Base-by-base conservation (phyloP, 208 protist genomes). In the Polymyxa betae region DNA sequence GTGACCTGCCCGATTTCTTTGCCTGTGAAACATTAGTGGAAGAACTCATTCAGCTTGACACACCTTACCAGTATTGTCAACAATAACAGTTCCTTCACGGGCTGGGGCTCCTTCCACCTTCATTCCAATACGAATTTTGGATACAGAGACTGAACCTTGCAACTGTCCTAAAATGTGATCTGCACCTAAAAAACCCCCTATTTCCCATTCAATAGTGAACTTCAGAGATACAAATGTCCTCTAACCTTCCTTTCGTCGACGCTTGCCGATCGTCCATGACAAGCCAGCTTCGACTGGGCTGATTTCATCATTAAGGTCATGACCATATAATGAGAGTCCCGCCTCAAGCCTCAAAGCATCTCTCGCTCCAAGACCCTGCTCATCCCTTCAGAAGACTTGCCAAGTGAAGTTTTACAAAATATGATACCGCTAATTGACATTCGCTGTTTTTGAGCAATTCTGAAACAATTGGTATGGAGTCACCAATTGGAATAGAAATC, bases 311-410 rank as follows among this genome's bases (percentile, higher is more conserved):
- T 95, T 94, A 29, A 99, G 95, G 92, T 99, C 98, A 91, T 99
- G 95, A 88, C 98, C 98, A 93, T 99, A 99, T 0, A 99, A 95
- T 94, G 97, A 99, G 1, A 99, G 93, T 12, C 98, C 98, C 1
- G 97, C 97, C 95, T 99, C 98, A 0, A 99, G 94, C 46, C 98
- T 93, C 0, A 99, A 95, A 54, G 96, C 96, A 94, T 99, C 97
- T 32, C 98, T 94, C 0, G 97, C 95, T 44, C 96, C 98, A 0
- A 99, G 95, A 54, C 98, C 98, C 46, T 96, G 95, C 10, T 90
- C 10, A 90, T 10, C 10, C 12, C 68, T 89, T 60, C 87, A 68
- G 32, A 89, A 20, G 10, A 16, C 10, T 72, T 1, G 5, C 43
- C 5, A 89, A 20, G 43, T 24, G 72, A 68, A 68, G 32, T 38